phyloP scores from a whole-genome alignment of 306 rosid genomes.

The Citrullus colocynthis region DNA sequence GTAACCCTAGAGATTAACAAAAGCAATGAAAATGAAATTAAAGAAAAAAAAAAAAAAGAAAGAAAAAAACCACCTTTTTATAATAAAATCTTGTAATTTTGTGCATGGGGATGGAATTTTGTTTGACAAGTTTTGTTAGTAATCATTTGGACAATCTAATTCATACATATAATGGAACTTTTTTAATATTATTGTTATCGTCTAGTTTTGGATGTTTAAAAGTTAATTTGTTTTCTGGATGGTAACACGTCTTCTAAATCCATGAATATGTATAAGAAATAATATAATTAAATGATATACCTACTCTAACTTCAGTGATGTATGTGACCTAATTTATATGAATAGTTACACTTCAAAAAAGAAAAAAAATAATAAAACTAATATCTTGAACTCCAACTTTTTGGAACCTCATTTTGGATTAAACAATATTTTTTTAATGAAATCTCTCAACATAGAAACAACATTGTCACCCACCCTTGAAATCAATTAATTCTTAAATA shows the following conservation, averaged over 20 bases:
- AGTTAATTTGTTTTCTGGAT: not conserved
- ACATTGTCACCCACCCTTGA: not conserved
- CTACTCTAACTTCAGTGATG: not conserved
- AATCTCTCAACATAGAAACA: not conserved
- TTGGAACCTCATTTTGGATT: not conserved
- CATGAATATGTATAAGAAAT: not conserved
- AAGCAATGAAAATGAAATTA: conserved; percentile 4
- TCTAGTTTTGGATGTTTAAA: not conserved
- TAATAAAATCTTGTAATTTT: not conserved
- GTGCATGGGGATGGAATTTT: not conserved
- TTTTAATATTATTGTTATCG: no score
- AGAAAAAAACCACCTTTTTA: not conserved
- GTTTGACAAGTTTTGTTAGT: not conserved
- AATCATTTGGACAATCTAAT: not conserved
- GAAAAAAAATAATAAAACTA: not conserved
- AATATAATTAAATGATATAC: not conserved
- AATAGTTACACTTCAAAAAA: no score
- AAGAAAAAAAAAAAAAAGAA: not conserved
- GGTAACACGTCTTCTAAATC: not conserved
- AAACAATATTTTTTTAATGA: not conserved
- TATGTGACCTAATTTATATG: not conserved
- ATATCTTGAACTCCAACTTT: not conserved
- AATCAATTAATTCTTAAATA: not conserved
- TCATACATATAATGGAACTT: not conserved
- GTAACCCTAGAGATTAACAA: not conserved